Base-by-base conservation (phyloP, 192 early-diverging fungal species). In the Coemansia sp. region DNA sequence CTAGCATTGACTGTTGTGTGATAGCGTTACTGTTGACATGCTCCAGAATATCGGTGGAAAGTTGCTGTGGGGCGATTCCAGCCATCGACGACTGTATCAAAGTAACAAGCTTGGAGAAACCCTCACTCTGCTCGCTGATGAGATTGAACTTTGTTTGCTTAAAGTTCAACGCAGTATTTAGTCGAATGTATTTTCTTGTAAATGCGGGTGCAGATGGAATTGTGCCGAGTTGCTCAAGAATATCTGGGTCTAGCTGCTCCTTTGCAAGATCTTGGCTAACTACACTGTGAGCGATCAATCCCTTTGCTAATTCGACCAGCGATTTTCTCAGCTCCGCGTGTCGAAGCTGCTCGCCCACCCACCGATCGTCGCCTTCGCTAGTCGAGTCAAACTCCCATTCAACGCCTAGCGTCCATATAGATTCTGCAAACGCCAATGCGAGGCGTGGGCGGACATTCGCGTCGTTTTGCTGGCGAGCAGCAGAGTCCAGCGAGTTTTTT, bases 101-200 rank as follows among this genome's bases (percentile, higher is more conserved):
- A 40, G 73, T 66, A 32, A 77, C 62, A 3, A 83, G 72, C 63
- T 83, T 83, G 11, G 75, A 65, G 56, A 77, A 83, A 1, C 80
- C 80, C 63, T 83, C 80, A 61, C 65, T 71, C 66, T 83, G 75
- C 59, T 83, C 80, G 63, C 75, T 62, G 11, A 66, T 61, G 52
- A 83, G 65, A 40, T 83, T 83, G 48, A 71, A 83, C 72, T 83
- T 83, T 68, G 74, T 77, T 46, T 83, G 80, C 65, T 77, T 83
- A 51, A 73, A 83, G 56, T 74, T 68, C n/a, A 83, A 60, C 41
- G 80, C 46, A 6, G 80, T 83, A 26, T 77, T 77, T 19, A 83
- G 66, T 22, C 79, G 70, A 9, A 82, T 68, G 46, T 58, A 73
- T 59, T 73, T 73, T 21, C 62, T 65, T n/a, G 73, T 76, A 46